Base-by-base conservation (phyloP, 345 rosid genomes). In the Lagerstroemia speciosa region DNA sequence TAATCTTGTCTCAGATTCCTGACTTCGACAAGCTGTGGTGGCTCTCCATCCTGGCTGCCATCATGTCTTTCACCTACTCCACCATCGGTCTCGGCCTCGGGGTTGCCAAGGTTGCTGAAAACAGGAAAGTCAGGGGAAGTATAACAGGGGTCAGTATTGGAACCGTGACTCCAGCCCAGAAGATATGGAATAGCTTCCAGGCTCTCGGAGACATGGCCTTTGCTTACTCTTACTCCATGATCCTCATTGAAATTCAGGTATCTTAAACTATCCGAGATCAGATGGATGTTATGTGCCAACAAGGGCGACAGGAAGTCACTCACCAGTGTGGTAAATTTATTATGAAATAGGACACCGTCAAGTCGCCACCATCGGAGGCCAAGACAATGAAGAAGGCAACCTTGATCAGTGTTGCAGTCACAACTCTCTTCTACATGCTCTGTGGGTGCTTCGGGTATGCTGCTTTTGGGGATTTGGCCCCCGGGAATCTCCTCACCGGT, bases 41-140 rank as follows among this genome's bases (percentile, higher is more conserved):
- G 97, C 89, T 91, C 70, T 91, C 98, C 62, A 82, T 86, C 52
- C 82, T 91, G 11, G 98, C 91, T 14, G 96, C 98, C 8, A 83
- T 87, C 70, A 93, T 93, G 98, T 91, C 97, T 32, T 93, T 91
- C 78, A 86, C 98, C 68, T 91, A 91, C 86, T 93, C 97, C 2
- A 64, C 83, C 20, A 86, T 93, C 66, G 97, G 97, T 46, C 87
- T 93, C 2, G 91, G 85, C 43, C 97, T 93, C 1, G 97, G 96
- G 5, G 72, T 93, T 60, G 86, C 79, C 30, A 78, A 91, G 83
- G 97, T 91, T 9, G 87, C 81, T 73, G 85, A 83, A 75, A 82
- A 64, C 67, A 85, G 87, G 57, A 80, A 76, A 66, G 0, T 87
- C 52, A 76, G 62, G 69, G 98, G 98, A 46, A 89, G 86, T 63